Evolutionary conservation across 2,329 filamentous ascomycete species (phyloP), one percentile per base, ranked within the genome.

Genomic region (Penicillium brasilianum): DNA sequence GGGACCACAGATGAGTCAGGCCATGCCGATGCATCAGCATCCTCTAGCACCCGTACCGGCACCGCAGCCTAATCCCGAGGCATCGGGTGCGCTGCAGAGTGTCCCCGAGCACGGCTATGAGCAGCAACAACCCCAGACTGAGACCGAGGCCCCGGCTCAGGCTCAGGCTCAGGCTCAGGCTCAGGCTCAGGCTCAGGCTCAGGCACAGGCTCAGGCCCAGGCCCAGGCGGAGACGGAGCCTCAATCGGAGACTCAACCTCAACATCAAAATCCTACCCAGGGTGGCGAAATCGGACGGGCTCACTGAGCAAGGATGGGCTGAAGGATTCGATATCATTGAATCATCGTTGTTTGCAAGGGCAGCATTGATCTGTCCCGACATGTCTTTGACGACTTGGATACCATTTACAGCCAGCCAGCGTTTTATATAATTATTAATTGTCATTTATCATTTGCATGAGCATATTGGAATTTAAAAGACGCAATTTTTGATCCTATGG

Each of bases 251-350:
- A 28, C 32, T 6, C 32, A 34, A 10, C 41, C 34, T 16, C 28
- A n/a, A 18, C 32, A 39, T 8, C 4, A 9, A n/a, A 6, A 41
- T 4, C 57, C 18, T 9, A 13, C 43, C 9, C 52, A 18, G 6
- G 51, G 53, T 32, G 59, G 43, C 34, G 60, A 68, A n/a, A 50
- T 63, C 51, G 65, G 66, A 32, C 66, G 61, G 39, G 61, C 63
- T 13, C 57, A 58, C 7, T 57, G n/a, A 49, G n/a, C n/a, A n/a
- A n/a, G 8, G 36, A 11, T 28, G 30, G 20, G 10, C 11, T n/a
- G 48, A 36, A 10, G 10, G 18, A 37, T 49, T 50, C 34, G 34
- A 39, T 25, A 28, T n/a, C 6, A 20, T 37, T 25, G 18, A 3
- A 53, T 11, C 13, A 53, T 11, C 13, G 16, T 37, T 18, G 32